Conservation (phyloP, 2,329 filamentous ascomycete species). For the Sclerotinia minor region DNA sequence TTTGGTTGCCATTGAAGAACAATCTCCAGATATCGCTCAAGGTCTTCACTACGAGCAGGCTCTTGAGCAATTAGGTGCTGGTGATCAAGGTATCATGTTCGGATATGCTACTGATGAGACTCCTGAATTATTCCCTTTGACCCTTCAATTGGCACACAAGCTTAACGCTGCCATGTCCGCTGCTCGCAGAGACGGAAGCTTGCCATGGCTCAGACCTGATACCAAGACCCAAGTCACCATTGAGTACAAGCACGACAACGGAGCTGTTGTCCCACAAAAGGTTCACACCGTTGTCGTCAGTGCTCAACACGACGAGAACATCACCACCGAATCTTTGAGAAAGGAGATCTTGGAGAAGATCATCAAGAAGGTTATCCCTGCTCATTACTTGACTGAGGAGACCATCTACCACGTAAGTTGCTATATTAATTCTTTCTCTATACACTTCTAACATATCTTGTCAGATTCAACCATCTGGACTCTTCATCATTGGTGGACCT, state of each 20-base stretch:
- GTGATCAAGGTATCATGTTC: constrained; percentile 99
- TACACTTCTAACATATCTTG: constrained; percentile 28
- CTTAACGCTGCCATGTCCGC: constrained; percentile 93
- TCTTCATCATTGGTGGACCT: constrained; percentile 98
- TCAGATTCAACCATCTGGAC: constrained; percentile 91
- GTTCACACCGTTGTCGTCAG: constrained; percentile 97
- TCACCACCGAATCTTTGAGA: constrained; percentile 88
- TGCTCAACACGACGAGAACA: constrained; percentile 86
- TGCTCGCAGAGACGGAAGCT: constrained; percentile 80
- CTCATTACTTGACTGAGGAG: constrained; percentile 85
- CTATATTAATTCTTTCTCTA: background rate
- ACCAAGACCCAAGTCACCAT: constrained; percentile 99
- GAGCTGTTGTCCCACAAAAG: constrained; percentile 86
- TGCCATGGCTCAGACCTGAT: constrained; percentile 95
- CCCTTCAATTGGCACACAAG: constrained; percentile 91
- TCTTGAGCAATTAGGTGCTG: constrained; percentile 94
- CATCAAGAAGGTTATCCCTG: constrained; percentile 90
- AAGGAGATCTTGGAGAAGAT: constrained; percentile 97
- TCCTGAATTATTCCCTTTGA: constrained; percentile 92
- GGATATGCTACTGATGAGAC: constrained; percentile 99
- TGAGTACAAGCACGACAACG: constrained; percentile 96
- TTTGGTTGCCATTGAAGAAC: constrained; percentile 97
- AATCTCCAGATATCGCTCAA: constrained; percentile 98
- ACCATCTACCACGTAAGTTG: constrained; percentile 87
- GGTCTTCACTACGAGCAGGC: constrained; percentile 98